Percentiles rank a stretch among this genome's conserved stretches.
phyloP scores from a whole-genome alignment of 2,329 filamentous ascomycete species.

The Nemania sp. region DNA sequence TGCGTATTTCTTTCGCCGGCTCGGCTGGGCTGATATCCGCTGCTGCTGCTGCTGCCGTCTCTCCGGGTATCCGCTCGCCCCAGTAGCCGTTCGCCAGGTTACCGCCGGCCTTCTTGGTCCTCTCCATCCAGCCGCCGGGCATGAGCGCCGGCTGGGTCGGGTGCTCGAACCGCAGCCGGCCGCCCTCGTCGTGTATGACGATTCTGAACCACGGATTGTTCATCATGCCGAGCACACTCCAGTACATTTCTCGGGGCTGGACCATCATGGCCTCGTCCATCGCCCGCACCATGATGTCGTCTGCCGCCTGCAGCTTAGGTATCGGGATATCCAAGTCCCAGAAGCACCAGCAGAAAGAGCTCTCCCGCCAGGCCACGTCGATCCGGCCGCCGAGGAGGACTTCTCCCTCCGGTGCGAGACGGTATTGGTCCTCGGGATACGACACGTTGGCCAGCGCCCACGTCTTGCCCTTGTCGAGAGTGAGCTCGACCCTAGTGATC shows the following conservation, averaged over 20 bases:
- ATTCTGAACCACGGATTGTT: slow-evolving; percentile 94
- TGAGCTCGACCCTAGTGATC: slow-evolving; percentile 81
- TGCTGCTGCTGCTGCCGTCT: slow-evolving; percentile 49
- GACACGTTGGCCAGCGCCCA: slow-evolving; percentile 79
- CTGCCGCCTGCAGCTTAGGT: slow-evolving; percentile 62
- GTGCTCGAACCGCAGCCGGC: slow-evolving; percentile 77
- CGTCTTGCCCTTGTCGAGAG: slow-evolving; percentile 78
- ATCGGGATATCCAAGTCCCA: slow-evolving; percentile 76
- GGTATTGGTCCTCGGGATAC: slow-evolving; percentile 86
- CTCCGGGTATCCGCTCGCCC: slow-evolving; percentile 71
- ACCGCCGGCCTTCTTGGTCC: slow-evolving; percentile 80
- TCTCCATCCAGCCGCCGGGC: slow-evolving; percentile 90
- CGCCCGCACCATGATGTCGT: slow-evolving; percentile 78
- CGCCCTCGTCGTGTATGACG: slow-evolving; percentile 70
- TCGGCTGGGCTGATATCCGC: slow-evolving; percentile 52
- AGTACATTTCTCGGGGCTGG: slow-evolving; percentile 93
- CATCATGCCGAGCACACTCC: slow-evolving; percentile 96
- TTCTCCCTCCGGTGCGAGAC: slow-evolving; percentile 60
- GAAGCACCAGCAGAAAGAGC: slow-evolving; percentile 89
- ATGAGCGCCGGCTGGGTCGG: slow-evolving; percentile 80
- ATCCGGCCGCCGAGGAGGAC: slow-evolving; percentile 75
- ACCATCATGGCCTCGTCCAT: slow-evolving; percentile 91
- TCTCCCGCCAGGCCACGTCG: slow-evolving; percentile 82
- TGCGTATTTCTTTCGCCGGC: slow-evolving; percentile 68
- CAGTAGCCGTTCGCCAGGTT: slow-evolving; percentile 81